These are phyloP conservation scores for Suhomyces bokatorum DNA, from an alignment of 1,139 yeast species.

Conservation along the genomic window DNA sequence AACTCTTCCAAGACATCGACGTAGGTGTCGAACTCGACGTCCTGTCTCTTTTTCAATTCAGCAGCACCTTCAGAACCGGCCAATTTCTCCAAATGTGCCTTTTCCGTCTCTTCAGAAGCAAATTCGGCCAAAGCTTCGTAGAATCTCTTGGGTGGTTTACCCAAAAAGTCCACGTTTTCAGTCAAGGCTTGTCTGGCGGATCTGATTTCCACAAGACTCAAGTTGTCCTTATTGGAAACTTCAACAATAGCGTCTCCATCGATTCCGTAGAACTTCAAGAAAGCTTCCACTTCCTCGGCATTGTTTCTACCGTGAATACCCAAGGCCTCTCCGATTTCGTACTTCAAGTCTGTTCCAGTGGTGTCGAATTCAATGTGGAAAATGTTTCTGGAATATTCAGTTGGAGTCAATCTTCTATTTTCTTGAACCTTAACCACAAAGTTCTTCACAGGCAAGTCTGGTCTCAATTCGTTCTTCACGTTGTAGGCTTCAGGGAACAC, in stretches of 20 bases:
- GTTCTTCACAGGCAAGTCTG: conserved; percentile 85
- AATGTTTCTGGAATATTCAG: conserved; percentile 87
- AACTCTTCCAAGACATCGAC: conserved; percentile 82
- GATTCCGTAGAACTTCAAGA: conserved; percentile 70
- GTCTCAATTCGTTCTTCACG: conserved; percentile 63
- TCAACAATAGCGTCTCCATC: conserved; percentile 68
- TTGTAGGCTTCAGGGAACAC: conserved; percentile 81
- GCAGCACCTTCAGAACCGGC: conserved; percentile 83
- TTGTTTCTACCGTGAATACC: conserved; percentile 93
- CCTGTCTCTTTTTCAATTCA: conserved; percentile 82
- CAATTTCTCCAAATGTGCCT: conserved; percentile 58
- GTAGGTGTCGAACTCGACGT: conserved; percentile 77
- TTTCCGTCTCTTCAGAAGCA: conserved; percentile 72
- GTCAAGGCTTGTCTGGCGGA: conserved; percentile 78
- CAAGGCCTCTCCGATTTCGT: conserved; percentile 94
- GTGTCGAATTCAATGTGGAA: conserved; percentile 96
- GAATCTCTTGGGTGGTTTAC: conserved; percentile 94
- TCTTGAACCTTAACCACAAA: conserved; percentile 88
- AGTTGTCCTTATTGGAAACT: conserved; percentile 69
- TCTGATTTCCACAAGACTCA: conserved; percentile 61
- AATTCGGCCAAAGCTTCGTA: conserved; percentile 77
- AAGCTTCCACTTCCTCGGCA: conserved; percentile 60
- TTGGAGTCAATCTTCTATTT: conserved; percentile 90
- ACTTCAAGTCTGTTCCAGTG: conserved; percentile 85
- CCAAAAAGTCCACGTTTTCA: conserved; percentile 84